Evolutionary conservation across 106 monocot genomes (phyloP).

Genomic region (Chionographis japonica): DNA sequence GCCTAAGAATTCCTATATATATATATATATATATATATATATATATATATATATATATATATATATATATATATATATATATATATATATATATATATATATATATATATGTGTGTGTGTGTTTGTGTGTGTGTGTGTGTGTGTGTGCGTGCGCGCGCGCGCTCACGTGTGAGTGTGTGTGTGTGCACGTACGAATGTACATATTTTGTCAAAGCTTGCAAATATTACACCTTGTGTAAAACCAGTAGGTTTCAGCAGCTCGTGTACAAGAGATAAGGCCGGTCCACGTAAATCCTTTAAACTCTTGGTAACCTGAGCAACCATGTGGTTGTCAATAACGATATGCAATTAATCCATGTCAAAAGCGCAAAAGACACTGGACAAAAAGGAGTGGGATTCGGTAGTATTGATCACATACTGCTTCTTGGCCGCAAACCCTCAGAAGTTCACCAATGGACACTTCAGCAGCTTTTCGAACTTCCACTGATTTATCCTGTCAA

Average conservation of each 20-base stretch:
- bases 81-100: too few species aligned
- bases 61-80: too few species aligned
- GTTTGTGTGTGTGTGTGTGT: too few species aligned
- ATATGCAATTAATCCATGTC: neutral
- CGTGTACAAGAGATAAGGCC: conserved; percentile 66
- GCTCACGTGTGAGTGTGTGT: too few species aligned
- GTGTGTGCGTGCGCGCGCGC: too few species aligned
- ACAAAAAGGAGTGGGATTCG: neutral
- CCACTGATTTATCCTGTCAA: conserved; percentile 87
- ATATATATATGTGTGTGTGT: too few species aligned
- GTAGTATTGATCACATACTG: conserved; percentile 38
- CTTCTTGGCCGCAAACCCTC: conserved; percentile 73
- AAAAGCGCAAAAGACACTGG: neutral
- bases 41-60: too few species aligned
- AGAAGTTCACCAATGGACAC: conserved; percentile 65
- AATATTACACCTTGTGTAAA: conserved; percentile 41
- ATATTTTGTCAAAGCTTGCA: too few species aligned
- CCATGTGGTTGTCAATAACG: neutral
- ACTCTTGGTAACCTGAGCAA: conserved; percentile 61
- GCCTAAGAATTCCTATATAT: too few species aligned
- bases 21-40: too few species aligned
- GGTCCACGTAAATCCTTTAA: conserved; percentile 82
- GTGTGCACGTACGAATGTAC: too few species aligned
- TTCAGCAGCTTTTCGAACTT: conserved; percentile 96
- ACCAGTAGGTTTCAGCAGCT: conserved; percentile 62